Evolutionary conservation across 2,329 filamentous ascomycete species (phyloP), one percentile per base, ranked within the genome.

Genomic region (Claviceps arundinis): DNA sequence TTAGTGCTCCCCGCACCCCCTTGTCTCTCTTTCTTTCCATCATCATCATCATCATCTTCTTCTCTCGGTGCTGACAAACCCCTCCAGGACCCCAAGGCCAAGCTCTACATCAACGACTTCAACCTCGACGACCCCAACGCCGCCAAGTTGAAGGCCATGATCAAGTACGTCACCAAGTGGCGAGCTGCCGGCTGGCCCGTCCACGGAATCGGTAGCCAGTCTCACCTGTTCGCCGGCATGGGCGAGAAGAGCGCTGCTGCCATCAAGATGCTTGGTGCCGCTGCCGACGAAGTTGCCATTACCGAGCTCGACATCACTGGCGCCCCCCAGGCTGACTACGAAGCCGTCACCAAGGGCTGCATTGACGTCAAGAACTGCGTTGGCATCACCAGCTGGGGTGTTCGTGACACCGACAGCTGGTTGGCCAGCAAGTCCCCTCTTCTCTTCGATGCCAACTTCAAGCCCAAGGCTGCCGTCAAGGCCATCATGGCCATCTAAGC

Each of bases 91-190:
- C 82, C 84, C 2, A 60, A 67, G 52, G 82, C 81, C 2, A 84
- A 83, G 67, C 73, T 89, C 41, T 89, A 86, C 71, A 85, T 88
- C 69, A 89, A 89, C 67, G 84, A 89, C 64, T 80, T 75, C 68
- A 85, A 85, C 69, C 75, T 85, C 50, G 83, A 85, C 67, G 71
- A 66, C 44, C 73, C 81, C 17, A 73, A 59, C 57, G 75, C 76
- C 59, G 70, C 74, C 56, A 88, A 89, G 71, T 70, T 71, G 38
- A 68, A 59, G 22, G 73, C 73, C 47, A 78, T 84, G 70, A 71
- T 76, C 4, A 64, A 62, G 38, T 70, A 81, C 60, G 83, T 88
- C 57, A 76, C 77, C 61, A 76, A 80, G 61, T 85, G 82, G 81
- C 60, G 80, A 48, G 73, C 73, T 0, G 73, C 72, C 1, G 84